phyloP scores from a whole-genome alignment of 2,329 filamentous ascomycete species.

The Aspergillus bombycis region DNA sequence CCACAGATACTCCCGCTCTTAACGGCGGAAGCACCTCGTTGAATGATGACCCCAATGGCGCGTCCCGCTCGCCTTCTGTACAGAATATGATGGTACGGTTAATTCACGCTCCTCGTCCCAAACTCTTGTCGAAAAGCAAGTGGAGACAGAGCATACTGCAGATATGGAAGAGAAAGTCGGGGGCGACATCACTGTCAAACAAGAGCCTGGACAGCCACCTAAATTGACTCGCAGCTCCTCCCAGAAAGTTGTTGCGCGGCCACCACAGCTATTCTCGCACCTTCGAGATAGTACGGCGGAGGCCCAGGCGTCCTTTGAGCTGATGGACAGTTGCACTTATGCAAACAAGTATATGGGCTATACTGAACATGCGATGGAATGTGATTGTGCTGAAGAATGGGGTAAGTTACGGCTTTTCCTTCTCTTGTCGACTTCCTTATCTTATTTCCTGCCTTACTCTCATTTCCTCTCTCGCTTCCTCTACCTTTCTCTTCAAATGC shows the following conservation, averaged over 20 bases:
- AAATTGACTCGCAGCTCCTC: slow-evolving; percentile 75
- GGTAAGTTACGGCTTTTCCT: slow-evolving; percentile 61
- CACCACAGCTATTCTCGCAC: slow-evolving; percentile 70
- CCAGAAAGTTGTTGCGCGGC: slow-evolving; percentile 67
- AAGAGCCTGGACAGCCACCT: slow-evolving; percentile 65
- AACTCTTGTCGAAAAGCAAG: slow-evolving; percentile 33
- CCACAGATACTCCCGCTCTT: slow-evolving; percentile 25
- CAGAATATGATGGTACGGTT: slow-evolving; percentile 22
- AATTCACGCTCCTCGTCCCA: slow-evolving; percentile 29
- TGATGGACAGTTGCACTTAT: slow-evolving; percentile 86
- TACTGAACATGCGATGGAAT: slow-evolving; percentile 91
- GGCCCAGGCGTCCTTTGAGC: slow-evolving; percentile 74
- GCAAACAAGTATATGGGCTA: slow-evolving; percentile 88
- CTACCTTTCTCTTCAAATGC: neutral
- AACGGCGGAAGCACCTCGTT: slow-evolving; percentile 28
- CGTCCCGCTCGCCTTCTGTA: slow-evolving; percentile 21
- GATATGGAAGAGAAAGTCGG: slow-evolving; percentile 28
- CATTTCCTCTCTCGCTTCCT: slow-evolving; percentile 8
- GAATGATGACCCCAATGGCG: slow-evolving; percentile 24
- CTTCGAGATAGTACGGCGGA: slow-evolving; percentile 78
- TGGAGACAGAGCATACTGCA: slow-evolving; percentile 24
- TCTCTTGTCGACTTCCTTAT: slow-evolving; percentile 25
- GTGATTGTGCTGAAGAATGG: slow-evolving; percentile 93
- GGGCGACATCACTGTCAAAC: slow-evolving; percentile 24
- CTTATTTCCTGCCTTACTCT: slow-evolving; percentile 7